Evolutionary conservation across 176 grass and related monocot species (phyloP), one percentile per base, ranked within the genome.

Genomic region (Sorghum bicolor): DNA sequence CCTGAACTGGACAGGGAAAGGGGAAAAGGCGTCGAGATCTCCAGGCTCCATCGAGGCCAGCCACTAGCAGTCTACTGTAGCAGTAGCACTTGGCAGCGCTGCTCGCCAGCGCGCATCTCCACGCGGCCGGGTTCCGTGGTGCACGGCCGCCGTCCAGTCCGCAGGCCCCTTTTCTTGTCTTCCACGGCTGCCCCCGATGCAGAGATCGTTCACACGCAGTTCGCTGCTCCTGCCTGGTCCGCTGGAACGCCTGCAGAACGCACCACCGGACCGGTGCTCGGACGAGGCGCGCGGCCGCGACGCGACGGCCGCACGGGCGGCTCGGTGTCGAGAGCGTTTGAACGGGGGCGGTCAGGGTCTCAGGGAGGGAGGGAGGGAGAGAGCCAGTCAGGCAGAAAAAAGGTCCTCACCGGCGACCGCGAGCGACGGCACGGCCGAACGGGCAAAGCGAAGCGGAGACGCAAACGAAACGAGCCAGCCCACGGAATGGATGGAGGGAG

Each of bases 1-100:
- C 53, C 45, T 55, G 19, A 88, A 88, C 80, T 43, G 31, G 80
- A 41, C 80, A 78, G 3, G 22, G n/a, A 19, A 55, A 72, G 72
- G 3, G 22, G n/a, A 19, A 55, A 72, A 14, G 11, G 4, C 45
- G 31, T 26, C 20, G 38, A 71, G 53, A 41, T 77, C 64, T 65
- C 34, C 36, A 43, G 5, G 5, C 64, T 31, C 74, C 28, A 40
- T 4, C 15, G 2, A 39, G 0, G 1, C 6, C n/a, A 29, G 1
- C 6, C n/a, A 29, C 39, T 44, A 10, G 9, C 8, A 34, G n/a
- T n/a, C n/a, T n/a, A 32, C 31, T 32, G 31, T 32, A 32, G 31
- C 31, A 2, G 31, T 26, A 10, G 9, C 8, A 20, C 3, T 33
- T 20, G 13, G 11, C 2, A 12, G 5, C 12, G 17, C 64, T 19